Evolutionary conservation across 192 early-diverging fungal species (phyloP).

Genomic region (Jimgerdemannia flammicorona): DNA sequence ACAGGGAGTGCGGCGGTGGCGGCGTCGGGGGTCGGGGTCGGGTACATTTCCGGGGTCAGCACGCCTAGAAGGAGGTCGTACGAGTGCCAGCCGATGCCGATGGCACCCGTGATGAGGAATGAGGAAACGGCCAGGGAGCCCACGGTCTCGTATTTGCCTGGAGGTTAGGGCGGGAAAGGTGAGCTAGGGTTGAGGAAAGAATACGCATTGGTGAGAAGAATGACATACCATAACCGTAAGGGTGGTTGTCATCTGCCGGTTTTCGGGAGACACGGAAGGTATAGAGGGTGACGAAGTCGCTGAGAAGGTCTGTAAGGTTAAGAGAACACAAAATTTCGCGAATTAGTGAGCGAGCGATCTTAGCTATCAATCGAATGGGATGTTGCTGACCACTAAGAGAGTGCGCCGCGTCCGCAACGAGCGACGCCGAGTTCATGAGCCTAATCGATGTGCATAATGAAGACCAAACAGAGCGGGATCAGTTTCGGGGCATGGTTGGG

Average conservation of each 20-base stretch:
- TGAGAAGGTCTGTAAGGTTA: conserved; percentile 45
- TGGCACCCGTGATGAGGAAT: conserved; percentile 61
- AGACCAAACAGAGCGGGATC: neutral
- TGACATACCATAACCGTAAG: conserved; percentile 60
- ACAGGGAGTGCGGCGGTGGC: neutral
- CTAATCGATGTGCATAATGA: conserved; percentile 10
- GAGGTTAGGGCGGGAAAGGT: neutral
- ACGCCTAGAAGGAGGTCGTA: conserved; percentile 46
- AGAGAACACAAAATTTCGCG: neutral
- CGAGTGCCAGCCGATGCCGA: conserved; percentile 65
- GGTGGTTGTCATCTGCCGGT: conserved; percentile 55
- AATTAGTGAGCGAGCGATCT: neutral
- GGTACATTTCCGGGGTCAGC: conserved; percentile 5
- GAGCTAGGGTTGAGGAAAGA: neutral
- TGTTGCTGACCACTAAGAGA: conserved; percentile 58
- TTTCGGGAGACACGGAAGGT: conserved; percentile 67
- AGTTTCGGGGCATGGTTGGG: too few relatives aligned
- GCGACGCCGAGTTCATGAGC: conserved; percentile 67
- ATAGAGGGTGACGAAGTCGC: conserved; percentile 79
- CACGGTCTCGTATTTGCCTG: conserved; percentile 59
- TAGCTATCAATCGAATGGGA: neutral
- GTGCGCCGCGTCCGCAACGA: conserved; percentile 80
- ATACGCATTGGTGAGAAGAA: neutral
- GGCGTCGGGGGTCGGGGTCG: conserved; percentile 6
- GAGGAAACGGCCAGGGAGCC: conserved; percentile 63